Percentiles rank a stretch among this genome's conserved stretches.
Evolutionary conservation across 306 rosid genomes (phyloP).

Genomic region (Sicyos edulis): DNA sequence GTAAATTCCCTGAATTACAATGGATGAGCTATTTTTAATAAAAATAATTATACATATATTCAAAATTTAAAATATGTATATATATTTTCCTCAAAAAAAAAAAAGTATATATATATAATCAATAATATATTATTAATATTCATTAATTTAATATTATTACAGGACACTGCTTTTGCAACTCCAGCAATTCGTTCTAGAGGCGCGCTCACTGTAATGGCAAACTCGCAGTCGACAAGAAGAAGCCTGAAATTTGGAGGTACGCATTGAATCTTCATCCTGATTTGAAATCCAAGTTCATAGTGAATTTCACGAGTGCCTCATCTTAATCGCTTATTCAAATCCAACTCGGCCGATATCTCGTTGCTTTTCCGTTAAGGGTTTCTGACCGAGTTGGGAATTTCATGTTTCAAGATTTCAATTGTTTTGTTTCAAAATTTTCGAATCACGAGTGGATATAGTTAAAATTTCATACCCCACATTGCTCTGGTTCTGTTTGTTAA

Average conservation of each 20-base stretch:
- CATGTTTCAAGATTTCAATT: not conserved
- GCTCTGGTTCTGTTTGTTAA: slow-evolving; percentile 6
- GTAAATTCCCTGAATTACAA: no score
- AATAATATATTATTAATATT: no score
- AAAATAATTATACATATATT: no score
- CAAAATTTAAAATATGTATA: no score
- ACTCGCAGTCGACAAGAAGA: not conserved
- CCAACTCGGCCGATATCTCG: not conserved
- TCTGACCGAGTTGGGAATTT: not conserved
- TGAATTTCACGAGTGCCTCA: not conserved
- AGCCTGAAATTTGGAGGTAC: not conserved
- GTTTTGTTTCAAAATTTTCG: not conserved
- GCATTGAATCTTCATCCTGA: not conserved
- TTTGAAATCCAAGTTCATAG: not conserved
- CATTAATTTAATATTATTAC: no score
- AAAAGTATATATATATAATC: no score
- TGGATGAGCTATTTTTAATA: no score
- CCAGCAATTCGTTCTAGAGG: not conserved
- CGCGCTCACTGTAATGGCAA: not conserved
- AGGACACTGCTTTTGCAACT: no score
- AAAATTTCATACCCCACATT: not conserved
- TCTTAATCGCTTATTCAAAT: not conserved
- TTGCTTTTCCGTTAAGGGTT: no score
- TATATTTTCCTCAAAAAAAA: no score
- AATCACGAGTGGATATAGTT: not conserved